Base-by-base conservation (phyloP, 306 rosid genomes). In the Comarum palustre region DNA sequence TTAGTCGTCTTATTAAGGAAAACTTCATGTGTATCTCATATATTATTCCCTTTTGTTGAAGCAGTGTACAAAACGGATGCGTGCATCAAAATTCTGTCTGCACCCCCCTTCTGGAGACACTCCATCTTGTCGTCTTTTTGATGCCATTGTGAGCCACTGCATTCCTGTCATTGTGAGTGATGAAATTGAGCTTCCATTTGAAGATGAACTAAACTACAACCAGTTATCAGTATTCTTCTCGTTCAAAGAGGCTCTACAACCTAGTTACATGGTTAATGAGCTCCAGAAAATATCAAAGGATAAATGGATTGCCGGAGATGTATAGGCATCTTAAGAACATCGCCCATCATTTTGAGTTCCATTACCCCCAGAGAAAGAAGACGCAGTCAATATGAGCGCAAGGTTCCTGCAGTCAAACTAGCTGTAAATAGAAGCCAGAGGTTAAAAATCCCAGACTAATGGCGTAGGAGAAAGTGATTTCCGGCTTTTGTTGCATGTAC, bases 31-130 rank as follows among this genome's bases (percentile, higher is more conserved):
- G 20, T 36, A 14, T 74, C 79, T 79, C 58, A 68, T 75, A 80
- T 13, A 14, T 62, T 51, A 58, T 51, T 60, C 2, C 39, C 31
- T 47, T 73, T 51, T 85, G 62, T 66, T 74, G 36, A 58, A 62
- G 78, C 89, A 95, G 99, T 91, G 96, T 81, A 63, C 99, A 7
- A 76, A 52, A 77, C 93, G 99, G 77, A 95, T 95, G 99, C 93
- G 89, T 46, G 79, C 83, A 31, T 91, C 97, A 50, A 95, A 95
- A 90, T 95, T 91, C 82, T 91, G 99, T 83, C 85, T 95, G 81
- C 83, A 92, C 82, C 97, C 97, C 82, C 97, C 97, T 15, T 97
- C 99, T 0, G 97, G 99, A 78, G 99, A 95, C 81, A 91, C 99
- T 43, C 97, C 99, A 5, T 95, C 99, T 60, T 95, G 99, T 77